Percentiles rank a stretch among this genome's conserved stretches.
These are phyloP conservation scores for Elsinoe perseae DNA, from an alignment of 2,329 filamentous ascomycete genomes.

Conservation along the genomic window DNA sequence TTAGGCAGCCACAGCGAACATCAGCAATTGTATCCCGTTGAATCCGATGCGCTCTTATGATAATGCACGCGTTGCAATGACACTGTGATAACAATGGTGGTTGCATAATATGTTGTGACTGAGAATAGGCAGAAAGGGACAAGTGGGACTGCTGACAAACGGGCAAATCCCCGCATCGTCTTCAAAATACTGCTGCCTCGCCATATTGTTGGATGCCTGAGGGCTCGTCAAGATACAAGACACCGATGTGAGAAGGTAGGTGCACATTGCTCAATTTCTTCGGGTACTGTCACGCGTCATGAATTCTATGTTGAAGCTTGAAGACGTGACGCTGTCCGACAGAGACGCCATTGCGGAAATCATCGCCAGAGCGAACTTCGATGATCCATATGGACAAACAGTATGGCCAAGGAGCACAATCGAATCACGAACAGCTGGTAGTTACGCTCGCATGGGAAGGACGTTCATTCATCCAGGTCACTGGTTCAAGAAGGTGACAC, in stretches of 20 bases:
- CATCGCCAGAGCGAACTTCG: background rate
- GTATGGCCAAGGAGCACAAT: constrained; percentile 1
- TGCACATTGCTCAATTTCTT: background rate
- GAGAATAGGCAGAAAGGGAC: background rate
- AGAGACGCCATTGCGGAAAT: background rate
- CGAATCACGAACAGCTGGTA: background rate
- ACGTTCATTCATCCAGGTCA: background rate
- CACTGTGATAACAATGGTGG: background rate
- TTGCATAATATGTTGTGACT: background rate
- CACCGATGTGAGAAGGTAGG: background rate
- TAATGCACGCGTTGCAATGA: background rate
- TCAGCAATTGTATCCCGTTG: background rate
- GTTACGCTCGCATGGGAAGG: background rate
- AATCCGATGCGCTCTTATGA: background rate
- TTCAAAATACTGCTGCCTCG: background rate
- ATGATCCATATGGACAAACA: constrained; percentile 4
- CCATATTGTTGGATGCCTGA: background rate
- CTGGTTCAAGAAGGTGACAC: constrained; percentile 1
- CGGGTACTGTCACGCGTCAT: background rate
- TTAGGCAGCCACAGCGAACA: background rate
- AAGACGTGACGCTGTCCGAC: constrained; percentile 2
- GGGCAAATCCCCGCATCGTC: background rate
- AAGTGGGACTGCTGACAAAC: background rate
- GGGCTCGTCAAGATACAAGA: background rate
- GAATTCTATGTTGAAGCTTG: background rate